Base-by-base conservation (phyloP, 2,329 filamentous ascomycete species). In the Alternaria angustiovoidea region DNA sequence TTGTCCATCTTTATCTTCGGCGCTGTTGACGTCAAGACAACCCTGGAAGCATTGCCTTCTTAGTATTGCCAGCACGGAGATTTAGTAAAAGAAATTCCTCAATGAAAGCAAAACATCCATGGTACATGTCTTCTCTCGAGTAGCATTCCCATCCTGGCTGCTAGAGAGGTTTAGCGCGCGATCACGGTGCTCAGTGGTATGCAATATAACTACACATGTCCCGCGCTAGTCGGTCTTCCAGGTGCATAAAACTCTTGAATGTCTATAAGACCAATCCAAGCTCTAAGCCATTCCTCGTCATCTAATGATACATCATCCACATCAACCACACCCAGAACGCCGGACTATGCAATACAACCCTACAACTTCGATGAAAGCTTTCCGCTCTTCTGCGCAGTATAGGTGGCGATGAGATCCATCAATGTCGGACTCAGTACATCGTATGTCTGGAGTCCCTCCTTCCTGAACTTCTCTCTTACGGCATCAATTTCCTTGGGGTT, bases 391-490 rank as follows among this genome's bases (percentile, higher is more conserved):
- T 87, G 79, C 0, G 81, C 87, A 0, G 84, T 85, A 72, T 80
- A 87, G 1, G 85, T 83, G 8, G 72, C 71, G 44, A 75, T 73
- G 34, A 69, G 46, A 63, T 91, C 88, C 89, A 90, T 90, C 70
- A 91, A 76, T 3, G 81, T 62, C 18, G 88, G 88, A 5, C 83
- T 87, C 46, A 91, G 79, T 18, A 82, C 82, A 75, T 91, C 88
- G 73, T 90, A 91, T 2, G 85, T 81, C 79, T 88, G 81, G 51
- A 91, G 77, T 0, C 88, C 88, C 18, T 85, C 66, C 2, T 73
- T 69, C 78, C 81, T 83, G 59, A 91, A 82, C 74, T 81, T 84
- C 2, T 61, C 65, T 42, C 88, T 81, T 4, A 91, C 84, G 18
- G 81, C 83, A 49, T 81, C 83, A 68, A 89, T 88, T 36, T 81